phyloP scores from a whole-genome alignment of 768 basidiomycete genomes.

The Psilocybe sp. region DNA sequence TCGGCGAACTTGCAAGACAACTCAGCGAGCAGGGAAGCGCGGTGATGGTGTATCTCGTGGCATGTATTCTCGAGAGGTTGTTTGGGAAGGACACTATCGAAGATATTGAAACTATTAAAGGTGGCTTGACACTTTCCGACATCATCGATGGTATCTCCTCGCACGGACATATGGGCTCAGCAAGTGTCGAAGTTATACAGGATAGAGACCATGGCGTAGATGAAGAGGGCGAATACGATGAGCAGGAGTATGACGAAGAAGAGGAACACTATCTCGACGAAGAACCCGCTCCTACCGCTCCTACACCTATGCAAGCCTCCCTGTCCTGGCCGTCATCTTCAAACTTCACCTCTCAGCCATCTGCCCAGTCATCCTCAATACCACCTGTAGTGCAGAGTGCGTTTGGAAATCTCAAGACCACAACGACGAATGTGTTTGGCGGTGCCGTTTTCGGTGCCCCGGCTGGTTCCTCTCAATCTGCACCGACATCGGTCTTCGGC shows the following conservation, averaged over 20 bases:
- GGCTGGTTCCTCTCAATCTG: slow-evolving; percentile 6
- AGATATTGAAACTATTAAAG: slow-evolving; percentile 66
- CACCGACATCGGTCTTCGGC: slow-evolving; percentile 13
- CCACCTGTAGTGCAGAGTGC: slow-evolving; percentile 28
- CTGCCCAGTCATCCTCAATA: slow-evolving; percentile 8
- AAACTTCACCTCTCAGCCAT: slow-evolving; percentile 17
- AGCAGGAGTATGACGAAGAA: slow-evolving; percentile 14
- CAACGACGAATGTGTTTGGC: slow-evolving; percentile 20
- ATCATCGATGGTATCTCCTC: slow-evolving; percentile 64
- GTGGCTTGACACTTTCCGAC: slow-evolving; percentile 52
- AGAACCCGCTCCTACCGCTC: background rate
- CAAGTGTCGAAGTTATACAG: slow-evolving; percentile 15
- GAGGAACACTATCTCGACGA: slow-evolving; percentile 6
- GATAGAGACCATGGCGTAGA: slow-evolving; percentile 9
- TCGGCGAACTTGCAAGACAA: slow-evolving; percentile 56
- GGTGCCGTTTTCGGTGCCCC: slow-evolving; percentile 17
- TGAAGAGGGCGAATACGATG: slow-evolving; percentile 15
- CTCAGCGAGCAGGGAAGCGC: slow-evolving; percentile 63
- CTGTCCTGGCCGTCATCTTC: slow-evolving; percentile 12
- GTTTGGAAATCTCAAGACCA: slow-evolving; percentile 35
- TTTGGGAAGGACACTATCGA: slow-evolving; percentile 82
- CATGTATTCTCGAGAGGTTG: slow-evolving; percentile 83
- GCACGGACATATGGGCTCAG: slow-evolving; percentile 18
- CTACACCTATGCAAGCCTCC: background rate
- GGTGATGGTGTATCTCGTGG: slow-evolving; percentile 83